Conservation (phyloP, 306 rosid genomes). For the Corylus avellana region DNA sequence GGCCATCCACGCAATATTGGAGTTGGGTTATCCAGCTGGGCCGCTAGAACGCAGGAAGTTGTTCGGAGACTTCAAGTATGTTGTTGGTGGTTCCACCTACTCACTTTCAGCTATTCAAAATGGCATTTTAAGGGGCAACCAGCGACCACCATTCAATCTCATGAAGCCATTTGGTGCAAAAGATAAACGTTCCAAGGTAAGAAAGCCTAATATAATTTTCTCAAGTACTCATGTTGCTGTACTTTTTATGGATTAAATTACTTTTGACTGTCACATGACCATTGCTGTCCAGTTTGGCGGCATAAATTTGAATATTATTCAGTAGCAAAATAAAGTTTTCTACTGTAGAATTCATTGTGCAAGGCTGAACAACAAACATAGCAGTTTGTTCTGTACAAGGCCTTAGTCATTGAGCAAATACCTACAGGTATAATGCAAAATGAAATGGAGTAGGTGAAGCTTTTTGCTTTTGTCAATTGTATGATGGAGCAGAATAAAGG, state of each 20-base stretch:
- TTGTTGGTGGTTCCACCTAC: constrained; percentile 74
- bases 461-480: background rate
- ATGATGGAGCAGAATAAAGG: background rate
- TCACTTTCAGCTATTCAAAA: constrained; percentile 92
- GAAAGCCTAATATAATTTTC: constrained; percentile 10
- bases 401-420: background rate
- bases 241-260: background rate
- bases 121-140: constrained; percentile 92
- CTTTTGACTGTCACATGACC: background rate
- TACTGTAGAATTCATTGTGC: background rate
- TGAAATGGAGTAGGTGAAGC: background rate
- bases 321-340: background rate
- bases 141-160: constrained; percentile 85
- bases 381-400: background rate
- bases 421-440: background rate
- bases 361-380: background rate
- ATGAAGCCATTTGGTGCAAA: constrained; percentile 83
- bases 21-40: constrained; percentile 80
- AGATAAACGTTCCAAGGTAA: constrained; percentile 69
- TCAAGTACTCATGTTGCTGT: background rate
- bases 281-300: background rate
- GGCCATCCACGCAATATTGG: constrained; percentile 82
- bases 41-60: constrained; percentile 75
- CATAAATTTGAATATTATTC: background rate
- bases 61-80: constrained; percentile 79